Percentiles rank a stretch among this genome's conserved stretches.
Conservation (phyloP, 257 asterid genomes). For the Leonotis leonurus region DNA sequence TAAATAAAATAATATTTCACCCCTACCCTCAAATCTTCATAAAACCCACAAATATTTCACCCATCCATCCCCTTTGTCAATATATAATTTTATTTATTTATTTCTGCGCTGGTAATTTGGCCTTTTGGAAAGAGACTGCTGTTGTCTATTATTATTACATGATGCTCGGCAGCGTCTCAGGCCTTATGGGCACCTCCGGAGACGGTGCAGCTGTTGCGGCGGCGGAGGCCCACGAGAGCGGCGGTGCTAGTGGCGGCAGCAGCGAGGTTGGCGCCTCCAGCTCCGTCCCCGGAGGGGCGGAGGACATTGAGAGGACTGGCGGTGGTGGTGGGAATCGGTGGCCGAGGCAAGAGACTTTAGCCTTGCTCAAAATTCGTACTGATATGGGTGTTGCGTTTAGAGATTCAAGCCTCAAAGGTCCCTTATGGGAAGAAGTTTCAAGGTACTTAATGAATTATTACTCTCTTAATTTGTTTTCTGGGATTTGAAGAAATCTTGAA, state of each 20-base stretch:
- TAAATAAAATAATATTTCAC: constrained; percentile 71
- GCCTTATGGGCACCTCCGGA: constrained; percentile 32
- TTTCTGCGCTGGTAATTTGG: constrained; percentile 26
- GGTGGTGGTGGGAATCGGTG: constrained; percentile 67
- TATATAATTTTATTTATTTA: constrained; percentile 18
- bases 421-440: constrained; percentile 94
- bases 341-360: constrained; percentile 92
- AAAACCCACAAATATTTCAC: constrained; percentile 62
- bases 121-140: neutral
- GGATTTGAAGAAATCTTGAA: neutral
- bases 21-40: constrained; percentile 45
- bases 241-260: constrained; percentile 67
- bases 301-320: constrained; percentile 27
- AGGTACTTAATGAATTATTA: constrained; percentile 30
- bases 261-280: constrained; percentile 46
- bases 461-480: neutral
- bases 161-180: constrained; percentile 60
- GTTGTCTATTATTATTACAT: constrained; percentile 1
- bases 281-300: constrained; percentile 24
- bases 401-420: constrained; percentile 90
- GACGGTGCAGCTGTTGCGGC: constrained; percentile 32
- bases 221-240: constrained; percentile 36
- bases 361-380: constrained; percentile 66
- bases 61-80: constrained; percentile 26
- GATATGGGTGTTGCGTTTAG: constrained; percentile 77